Evolutionary conservation across 1,284 basidiomycete genomes (phyloP).

Genomic region (Gomphus bonarii): DNA sequence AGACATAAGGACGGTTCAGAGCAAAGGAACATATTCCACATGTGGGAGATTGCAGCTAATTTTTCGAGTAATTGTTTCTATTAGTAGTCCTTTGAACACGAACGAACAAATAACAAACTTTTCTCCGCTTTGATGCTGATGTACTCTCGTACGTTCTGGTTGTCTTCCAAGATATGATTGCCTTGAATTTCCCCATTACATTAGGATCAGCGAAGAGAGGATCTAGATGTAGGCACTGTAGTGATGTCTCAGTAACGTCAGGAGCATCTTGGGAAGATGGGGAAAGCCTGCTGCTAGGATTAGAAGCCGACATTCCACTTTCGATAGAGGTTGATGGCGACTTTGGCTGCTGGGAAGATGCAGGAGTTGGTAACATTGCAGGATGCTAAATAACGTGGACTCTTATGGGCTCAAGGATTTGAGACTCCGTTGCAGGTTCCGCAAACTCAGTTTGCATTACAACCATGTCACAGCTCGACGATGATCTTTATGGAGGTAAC

Average conservation of each 20-base stretch:
- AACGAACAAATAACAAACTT: neutral
- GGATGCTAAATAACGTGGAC: neutral
- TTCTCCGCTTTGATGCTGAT: constrained; percentile 5
- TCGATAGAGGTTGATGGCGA: constrained; percentile 1
- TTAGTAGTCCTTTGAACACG: neutral
- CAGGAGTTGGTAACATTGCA: constrained; percentile 7
- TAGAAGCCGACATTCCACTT: constrained; percentile 1
- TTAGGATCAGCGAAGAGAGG: neutral
- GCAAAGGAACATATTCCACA: constrained; percentile 54
- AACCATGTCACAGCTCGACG: constrained; percentile 19
- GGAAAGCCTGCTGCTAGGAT: neutral
- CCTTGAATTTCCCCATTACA: constrained; percentile 5
- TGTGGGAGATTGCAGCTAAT: constrained; percentile 34
- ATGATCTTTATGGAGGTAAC: constrained; percentile 29
- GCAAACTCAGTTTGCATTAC: constrained; percentile 3
- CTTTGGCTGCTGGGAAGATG: constrained; percentile 6
- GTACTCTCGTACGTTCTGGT: constrained; percentile 2
- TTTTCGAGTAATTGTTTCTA: neutral
- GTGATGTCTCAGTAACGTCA: neutral
- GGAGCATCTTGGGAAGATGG: neutral
- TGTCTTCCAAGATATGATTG: constrained; percentile 9
- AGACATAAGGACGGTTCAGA: constrained; percentile 66
- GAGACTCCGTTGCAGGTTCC: constrained; percentile 1
- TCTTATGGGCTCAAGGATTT: constrained; percentile 1
- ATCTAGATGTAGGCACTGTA: constrained; percentile 7